phyloP scores from a whole-genome alignment of 1,284 basidiomycete genomes.

The Melampsora abietis-canadensis region DNA sequence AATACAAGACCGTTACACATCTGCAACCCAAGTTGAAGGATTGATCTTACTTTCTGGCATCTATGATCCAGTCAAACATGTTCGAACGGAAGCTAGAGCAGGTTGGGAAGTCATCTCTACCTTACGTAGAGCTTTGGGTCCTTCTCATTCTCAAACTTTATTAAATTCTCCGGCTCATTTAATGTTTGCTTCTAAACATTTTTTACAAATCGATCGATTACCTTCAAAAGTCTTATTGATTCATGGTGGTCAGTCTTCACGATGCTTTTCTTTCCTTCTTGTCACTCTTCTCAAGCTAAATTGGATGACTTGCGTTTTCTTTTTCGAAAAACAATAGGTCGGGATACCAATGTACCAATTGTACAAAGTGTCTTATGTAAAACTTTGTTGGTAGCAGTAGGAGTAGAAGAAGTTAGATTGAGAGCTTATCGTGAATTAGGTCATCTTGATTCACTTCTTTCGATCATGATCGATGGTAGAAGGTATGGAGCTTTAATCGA shows the following conservation, averaged over 20 bases:
- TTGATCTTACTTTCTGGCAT: conserved; percentile 46
- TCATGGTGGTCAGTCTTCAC: conserved; percentile 38
- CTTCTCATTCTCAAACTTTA: conserved; percentile 10
- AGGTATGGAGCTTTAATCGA: background rate
- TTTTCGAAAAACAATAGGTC: conserved; percentile 48
- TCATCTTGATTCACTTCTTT: conserved; percentile 49
- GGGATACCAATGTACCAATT: conserved; percentile 50
- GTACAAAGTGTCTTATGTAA: conserved; percentile 51
- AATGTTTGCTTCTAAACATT: conserved; percentile 50
- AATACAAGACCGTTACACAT: too few species aligned
- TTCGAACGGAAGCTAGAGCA: conserved; percentile 39
- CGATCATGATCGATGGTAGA: conserved; percentile 41
- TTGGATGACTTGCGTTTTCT: background rate
- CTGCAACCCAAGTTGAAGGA: conserved; percentile 44
- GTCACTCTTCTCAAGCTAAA: too few species aligned
- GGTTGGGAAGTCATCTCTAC: conserved; percentile 14
- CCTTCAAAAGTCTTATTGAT: conserved; percentile 51
- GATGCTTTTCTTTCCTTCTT: background rate
- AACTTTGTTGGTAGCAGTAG: conserved; percentile 50
- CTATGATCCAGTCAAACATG: conserved; percentile 47
- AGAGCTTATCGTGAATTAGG: conserved; percentile 51
- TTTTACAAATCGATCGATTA: conserved; percentile 49
- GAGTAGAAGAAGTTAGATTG: conserved; percentile 49
- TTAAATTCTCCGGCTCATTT: conserved; percentile 52
- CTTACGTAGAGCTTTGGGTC: conserved; percentile 15